Base-by-base conservation (phyloP, 2,329 filamentous ascomycete species). In the Diaporthe humulicola region DNA sequence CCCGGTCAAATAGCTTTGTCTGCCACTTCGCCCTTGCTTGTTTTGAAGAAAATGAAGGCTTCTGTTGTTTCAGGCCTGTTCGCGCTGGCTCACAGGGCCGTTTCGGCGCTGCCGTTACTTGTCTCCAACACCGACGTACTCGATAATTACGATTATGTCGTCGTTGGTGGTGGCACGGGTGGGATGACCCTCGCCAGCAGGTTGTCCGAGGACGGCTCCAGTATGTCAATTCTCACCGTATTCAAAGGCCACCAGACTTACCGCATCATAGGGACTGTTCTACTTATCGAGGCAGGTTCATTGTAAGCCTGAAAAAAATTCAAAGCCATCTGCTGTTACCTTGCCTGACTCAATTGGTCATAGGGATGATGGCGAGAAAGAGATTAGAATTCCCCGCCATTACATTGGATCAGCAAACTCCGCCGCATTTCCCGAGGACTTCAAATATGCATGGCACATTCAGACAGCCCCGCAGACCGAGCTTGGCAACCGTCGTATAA, bases 81-180 rank as follows among this genome's bases (percentile, higher is more conserved):
- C n/a, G 57, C 36, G 3, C 7, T 61, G n/a, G 57, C 38, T 42
- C 0, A 10, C n/a, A 61, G 57, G 57, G 38, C 57, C 36, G 57
- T 61, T 28, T 61, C 57, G 57, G 50, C 50, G 40, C 17, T 70
- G 38, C 48, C 40, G 3, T 25, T n/a, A 30, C 9, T 72, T 58
- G 17, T 74, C 45, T 61, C 57, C 38, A 40, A 9, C 36, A 42
- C 57, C n/a, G 69, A 70, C 0, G 50, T 74, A 7, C 69, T 70
- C 8, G 70, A 64, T 30, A 48, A 54, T 3, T 75, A 73, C 56
- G 74, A 75, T 33, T 75, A 75, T 70, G 70, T 75, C 45, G 48
- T 75, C 42, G 71, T 75, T 28, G 74, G 74, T 7, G 74, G 74
- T 14, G 74, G 74, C 25, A 75, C 74, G 6, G 74, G 70, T 28